A percentile compares a stretch with the other conserved stretches of the same genome.
Conservation (phyloP, 2,329 filamentous ascomycete genomes). For the Canariomyces notabilis region DNA sequence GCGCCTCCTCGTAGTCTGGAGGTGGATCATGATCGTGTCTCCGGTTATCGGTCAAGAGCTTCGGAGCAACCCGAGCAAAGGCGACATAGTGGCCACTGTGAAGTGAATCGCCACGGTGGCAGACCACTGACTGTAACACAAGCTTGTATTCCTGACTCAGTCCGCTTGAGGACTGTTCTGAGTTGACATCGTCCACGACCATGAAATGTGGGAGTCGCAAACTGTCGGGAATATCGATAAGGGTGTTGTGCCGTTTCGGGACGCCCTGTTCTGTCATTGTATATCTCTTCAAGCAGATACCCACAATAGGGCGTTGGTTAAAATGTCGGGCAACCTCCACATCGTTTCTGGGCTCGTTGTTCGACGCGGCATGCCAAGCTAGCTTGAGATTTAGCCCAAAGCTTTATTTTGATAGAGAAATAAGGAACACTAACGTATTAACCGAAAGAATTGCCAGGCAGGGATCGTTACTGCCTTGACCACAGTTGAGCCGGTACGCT, state of each 20-base stretch:
- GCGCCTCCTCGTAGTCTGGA: constrained; percentile 63
- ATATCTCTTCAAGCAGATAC: constrained; percentile 90
- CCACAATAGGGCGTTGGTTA: constrained; percentile 76
- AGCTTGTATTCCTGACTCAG: constrained; percentile 90
- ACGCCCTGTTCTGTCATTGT: constrained; percentile 64
- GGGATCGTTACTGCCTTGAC: constrained; percentile 88
- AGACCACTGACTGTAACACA: constrained; percentile 84
- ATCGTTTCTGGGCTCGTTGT: constrained; percentile 55
- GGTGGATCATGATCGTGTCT: constrained; percentile 52
- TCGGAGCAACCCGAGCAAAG: constrained; percentile 69
- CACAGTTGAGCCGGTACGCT: constrained; percentile 45
- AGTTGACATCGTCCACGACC: constrained; percentile 64
- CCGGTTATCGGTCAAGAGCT: constrained; percentile 56
- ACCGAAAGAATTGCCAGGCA: constrained; percentile 93
- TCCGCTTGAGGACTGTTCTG: constrained; percentile 51
- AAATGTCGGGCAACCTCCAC: constrained; percentile 86
- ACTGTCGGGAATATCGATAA: constrained; percentile 79
- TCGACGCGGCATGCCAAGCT: constrained; percentile 76
- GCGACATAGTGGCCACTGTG: constrained; percentile 90
- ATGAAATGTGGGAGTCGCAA: constrained; percentile 89
- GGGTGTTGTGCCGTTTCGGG: constrained; percentile 69
- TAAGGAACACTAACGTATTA: constrained; percentile 63
- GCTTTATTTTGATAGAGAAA: constrained; percentile 20
- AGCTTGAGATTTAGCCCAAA: constrained; percentile 31
- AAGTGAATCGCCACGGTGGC: constrained; percentile 79